Base-by-base conservation (phyloP, 2,329 filamentous ascomycete genomes). In the Pseudogymnoascus sp. region DNA sequence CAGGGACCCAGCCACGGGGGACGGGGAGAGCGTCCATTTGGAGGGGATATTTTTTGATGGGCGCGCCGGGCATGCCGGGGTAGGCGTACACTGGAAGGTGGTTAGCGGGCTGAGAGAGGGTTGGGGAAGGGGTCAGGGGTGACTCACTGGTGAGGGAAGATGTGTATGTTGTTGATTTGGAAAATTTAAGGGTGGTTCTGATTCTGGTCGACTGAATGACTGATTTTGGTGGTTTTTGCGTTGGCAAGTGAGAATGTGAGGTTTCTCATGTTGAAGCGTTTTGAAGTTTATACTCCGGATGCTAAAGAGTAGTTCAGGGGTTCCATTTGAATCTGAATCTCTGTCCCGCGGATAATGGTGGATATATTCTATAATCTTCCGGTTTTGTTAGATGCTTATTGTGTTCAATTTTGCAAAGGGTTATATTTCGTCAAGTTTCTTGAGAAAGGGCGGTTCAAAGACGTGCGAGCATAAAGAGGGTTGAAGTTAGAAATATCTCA, bases 11-110 rank as follows among this genome's bases (percentile, higher is more conserved):
- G 28, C 49, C 49, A 2, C 28, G n/a, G 14, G 49, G 49, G n/a
- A 56, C 49, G 9, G 49, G 49, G n/a, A 56, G 49, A n/a, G 49
- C 49, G 28, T 56, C 49, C 28, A 56, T 56, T 56, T 56, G 49
- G n/a, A 56, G 49, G 11, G 49, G 49, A 28, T 56, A 56, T 34
- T 56, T 56, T 14, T 56, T 56, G 49, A 25, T 8, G 28, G 49
- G 49, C 5, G 16, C 28, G 28, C 49, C 49, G 49, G 49, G 28
- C 3, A 53, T 31, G 14, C 46, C 8, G 25, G 46, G 18, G 28
- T 34, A 56, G 28, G 25, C 28, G 49, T 56, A 34, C 49, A 56
- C 49, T 56, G 28, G 28, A n/a, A 25, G 2, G n/a, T n/a, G n/a
- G 21, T 56, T 56, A 56, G 28, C 7, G 5, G 28, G n/a, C 18